Base-by-base conservation (phyloP, 2,329 filamentous ascomycete species). In the Cladosporium sphaerospermum region DNA sequence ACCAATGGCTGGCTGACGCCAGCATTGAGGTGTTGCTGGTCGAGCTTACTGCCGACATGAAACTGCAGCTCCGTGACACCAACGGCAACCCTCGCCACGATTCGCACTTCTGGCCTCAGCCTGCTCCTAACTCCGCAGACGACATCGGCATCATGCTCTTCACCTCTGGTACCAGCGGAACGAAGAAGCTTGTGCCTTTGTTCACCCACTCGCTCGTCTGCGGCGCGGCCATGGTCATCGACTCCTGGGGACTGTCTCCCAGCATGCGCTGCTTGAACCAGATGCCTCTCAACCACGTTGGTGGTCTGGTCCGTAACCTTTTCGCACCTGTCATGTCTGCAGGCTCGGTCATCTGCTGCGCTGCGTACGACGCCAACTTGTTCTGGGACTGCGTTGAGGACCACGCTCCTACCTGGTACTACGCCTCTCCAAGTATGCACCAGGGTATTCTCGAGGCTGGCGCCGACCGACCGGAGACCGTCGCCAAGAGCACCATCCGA, bases 401-500 rank as follows among this genome's bases (percentile, higher is more conserved):
- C 34, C 67, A 71, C 19, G 61, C 66, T 5, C 75, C 78, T 1
- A 80, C 77, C 0, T 81, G 78, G 78, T 81, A 81, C 62, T 81
- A 81, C 59, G 78, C 78, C 1, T 79, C 78, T 10, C 78, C 78
- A 1, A 77, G 77, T 1, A 81, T 81, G 77, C 78, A 81, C 57
- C 73, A 76, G 9, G 69, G 78, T 53, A 79, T 81, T 36, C 65
- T 81, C 1, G 72, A 71, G n/a, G 73, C 76, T 57, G 73, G 69
- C 8, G 57, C 64, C 11, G 64, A 69, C 19, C 70, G 76, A 11
- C 64, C 64, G 0, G 65, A 71, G 19, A 72, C 73, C 13, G 56
- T 76, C 14, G 59, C 65, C 3, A 72, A 73, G 56, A 75, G 70
- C 54, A 68, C 65, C 11, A 78, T 81, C 44, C 66, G 75, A 42